Evolutionary conservation across 176 grass and related monocot species (phyloP).

Genomic region (Thinopyrum elongatum): DNA sequence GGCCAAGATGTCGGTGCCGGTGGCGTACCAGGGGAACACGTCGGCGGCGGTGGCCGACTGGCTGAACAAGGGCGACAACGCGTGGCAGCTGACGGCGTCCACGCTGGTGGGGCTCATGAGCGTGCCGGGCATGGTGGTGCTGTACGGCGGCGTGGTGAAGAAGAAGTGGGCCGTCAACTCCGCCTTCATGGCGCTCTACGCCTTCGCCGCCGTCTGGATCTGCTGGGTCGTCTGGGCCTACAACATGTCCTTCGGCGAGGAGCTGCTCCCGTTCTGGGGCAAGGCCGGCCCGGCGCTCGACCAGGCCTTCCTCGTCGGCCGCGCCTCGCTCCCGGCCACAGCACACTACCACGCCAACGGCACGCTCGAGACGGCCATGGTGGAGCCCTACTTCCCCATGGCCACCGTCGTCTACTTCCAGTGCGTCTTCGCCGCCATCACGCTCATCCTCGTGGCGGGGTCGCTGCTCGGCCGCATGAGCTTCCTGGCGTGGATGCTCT

Average conservation of each 20-base stretch:
- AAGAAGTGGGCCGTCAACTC: conserved; percentile 98
- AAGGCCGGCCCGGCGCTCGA: conserved; percentile 55
- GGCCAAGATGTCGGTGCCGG: conserved; percentile 26
- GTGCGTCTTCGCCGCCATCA: conserved; percentile 74
- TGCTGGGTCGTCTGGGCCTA: conserved; percentile 92
- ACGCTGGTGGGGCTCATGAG: conserved; percentile 74
- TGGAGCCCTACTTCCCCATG: conserved; percentile 34
- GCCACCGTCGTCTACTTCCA: conserved; percentile 75
- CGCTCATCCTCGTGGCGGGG: conserved; percentile 50
- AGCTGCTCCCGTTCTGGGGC: conserved; percentile 74
- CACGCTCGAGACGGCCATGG: conserved; percentile 28
- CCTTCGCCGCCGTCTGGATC: conserved; percentile 85
- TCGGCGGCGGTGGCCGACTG: conserved; percentile 49
- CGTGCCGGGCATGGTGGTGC: conserved; percentile 70
- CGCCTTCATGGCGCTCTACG: conserved; percentile 96
- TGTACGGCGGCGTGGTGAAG: conserved; percentile 92
- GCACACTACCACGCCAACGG: conserved; percentile 47
- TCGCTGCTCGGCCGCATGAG: conserved; percentile 66
- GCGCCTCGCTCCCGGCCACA: conserved; percentile 42
- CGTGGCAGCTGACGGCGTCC: conserved; percentile 81
- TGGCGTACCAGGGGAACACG: conserved; percentile 45
- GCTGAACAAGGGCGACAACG: conserved; percentile 92
- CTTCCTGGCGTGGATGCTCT: conserved; percentile 75
- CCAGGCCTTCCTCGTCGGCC: conserved; percentile 52
- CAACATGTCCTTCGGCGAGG: conserved; percentile 88